phyloP scores from a whole-genome alignment of 116 monocot genomes.

The Posidonia oceanica region DNA sequence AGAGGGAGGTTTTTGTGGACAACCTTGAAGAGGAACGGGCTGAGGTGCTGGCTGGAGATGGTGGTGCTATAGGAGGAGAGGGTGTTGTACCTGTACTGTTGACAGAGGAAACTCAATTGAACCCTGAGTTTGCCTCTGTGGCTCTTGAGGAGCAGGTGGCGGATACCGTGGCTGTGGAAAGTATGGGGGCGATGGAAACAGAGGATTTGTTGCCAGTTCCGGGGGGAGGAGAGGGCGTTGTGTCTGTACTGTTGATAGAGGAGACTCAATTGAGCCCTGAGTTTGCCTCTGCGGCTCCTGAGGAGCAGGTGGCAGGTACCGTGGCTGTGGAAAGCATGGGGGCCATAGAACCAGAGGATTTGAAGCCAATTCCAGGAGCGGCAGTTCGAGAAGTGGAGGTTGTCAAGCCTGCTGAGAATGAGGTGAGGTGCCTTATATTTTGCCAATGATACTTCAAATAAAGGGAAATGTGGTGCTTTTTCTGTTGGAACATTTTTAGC shows the following conservation, averaged over 20 bases:
- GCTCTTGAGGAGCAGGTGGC: neutral
- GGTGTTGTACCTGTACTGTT: neutral
- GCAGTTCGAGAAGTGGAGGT: slow-evolving; percentile 5
- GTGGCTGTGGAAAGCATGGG: neutral
- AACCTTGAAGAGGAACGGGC: neutral
- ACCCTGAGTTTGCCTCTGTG: too few species aligned
- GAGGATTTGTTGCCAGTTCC: neutral
- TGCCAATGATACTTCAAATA: neutral
- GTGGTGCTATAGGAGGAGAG: neutral
- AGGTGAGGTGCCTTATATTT: neutral
- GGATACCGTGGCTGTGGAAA: neutral
- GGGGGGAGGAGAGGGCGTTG: neutral
- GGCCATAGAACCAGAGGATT: neutral
- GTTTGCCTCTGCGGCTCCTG: too few species aligned
- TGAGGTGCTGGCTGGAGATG: neutral
- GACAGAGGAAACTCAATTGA: neutral
- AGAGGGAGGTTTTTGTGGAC: neutral
- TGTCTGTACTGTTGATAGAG: neutral
- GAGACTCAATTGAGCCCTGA: neutral
- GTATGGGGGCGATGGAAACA: neutral
- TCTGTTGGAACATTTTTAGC: neutral
- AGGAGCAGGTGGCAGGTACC: neutral
- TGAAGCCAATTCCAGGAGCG: neutral
- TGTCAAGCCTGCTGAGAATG: neutral
- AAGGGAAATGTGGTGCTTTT: neutral